phyloP scores from a whole-genome alignment of 306 rosid genomes.

The Quercus bicolor region DNA sequence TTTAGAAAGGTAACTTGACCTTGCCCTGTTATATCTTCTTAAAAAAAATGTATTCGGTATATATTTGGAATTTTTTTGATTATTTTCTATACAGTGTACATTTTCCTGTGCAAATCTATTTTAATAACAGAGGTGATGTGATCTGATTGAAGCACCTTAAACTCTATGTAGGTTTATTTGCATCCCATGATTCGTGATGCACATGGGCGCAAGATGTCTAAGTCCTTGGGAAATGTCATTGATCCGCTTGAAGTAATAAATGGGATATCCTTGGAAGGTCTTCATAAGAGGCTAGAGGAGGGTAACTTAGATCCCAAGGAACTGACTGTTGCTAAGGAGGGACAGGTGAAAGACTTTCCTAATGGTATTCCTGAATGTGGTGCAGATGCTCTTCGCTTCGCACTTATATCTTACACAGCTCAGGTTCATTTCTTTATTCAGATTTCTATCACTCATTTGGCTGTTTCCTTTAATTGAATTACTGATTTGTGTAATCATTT shows the following conservation, averaged over 20 bases:
- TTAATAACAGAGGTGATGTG: neutral
- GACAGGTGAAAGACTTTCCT: slow-evolving; percentile 88
- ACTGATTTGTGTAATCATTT: neutral
- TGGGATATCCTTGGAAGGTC: slow-evolving; percentile 77
- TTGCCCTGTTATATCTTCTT: neutral
- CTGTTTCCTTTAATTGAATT: neutral
- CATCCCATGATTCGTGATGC: slow-evolving; percentile 99
- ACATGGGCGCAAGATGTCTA: slow-evolving; percentile 97
- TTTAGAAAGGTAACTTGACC: slow-evolving; percentile 54
- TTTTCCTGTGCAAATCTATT: neutral
- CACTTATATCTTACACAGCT: slow-evolving; percentile 88
- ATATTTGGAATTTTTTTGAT: neutral
- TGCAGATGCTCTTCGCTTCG: slow-evolving; percentile 91
- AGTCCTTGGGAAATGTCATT: slow-evolving; percentile 93
- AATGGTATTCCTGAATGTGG: slow-evolving; percentile 93
- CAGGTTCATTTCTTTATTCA: slow-evolving; percentile 51
- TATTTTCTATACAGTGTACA: neutral
- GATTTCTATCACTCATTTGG: neutral
- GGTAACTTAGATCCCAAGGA: slow-evolving; percentile 92
- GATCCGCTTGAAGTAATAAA: slow-evolving; percentile 93
- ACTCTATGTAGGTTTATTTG: slow-evolving; percentile 66
- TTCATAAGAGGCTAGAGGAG: slow-evolving; percentile 76
- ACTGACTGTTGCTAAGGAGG: slow-evolving; percentile 68
- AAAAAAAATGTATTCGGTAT: neutral
- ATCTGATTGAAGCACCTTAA: slow-evolving; percentile 5